A percentile compares a stretch with the other conserved stretches of the same genome.
phyloP scores from a whole-genome alignment of 208 protist species.

The Leishmania major region DNA sequence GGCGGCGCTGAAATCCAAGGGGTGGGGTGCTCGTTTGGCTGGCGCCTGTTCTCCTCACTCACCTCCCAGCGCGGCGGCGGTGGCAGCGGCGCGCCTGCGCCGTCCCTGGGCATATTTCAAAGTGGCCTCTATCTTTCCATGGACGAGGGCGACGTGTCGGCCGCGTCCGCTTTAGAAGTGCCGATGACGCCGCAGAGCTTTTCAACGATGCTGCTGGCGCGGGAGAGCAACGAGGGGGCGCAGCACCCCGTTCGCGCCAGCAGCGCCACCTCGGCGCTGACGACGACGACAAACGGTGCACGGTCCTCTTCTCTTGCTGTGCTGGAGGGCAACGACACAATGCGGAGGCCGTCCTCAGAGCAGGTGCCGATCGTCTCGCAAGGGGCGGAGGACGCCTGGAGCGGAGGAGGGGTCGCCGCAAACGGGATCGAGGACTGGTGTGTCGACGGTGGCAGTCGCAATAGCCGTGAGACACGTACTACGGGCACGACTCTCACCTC shows the following conservation, averaged over 20 bases:
- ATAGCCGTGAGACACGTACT: not conserved
- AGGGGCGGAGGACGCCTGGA: not conserved
- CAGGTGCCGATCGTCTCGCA: not conserved
- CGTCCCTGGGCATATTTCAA: slow-evolving; percentile 23
- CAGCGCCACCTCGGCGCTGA: not conserved
- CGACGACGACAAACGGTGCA: not conserved
- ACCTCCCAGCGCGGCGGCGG: not conserved
- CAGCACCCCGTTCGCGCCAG: not conserved
- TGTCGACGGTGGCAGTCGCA: slow-evolving; percentile 8
- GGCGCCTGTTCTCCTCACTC: slow-evolving; percentile 3
- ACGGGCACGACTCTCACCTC: not conserved
- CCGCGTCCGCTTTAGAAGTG: slow-evolving; percentile 26
- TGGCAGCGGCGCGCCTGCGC: not conserved
- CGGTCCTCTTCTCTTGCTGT: not conserved
- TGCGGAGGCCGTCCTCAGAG: not conserved
- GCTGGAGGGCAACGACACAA: not conserved
- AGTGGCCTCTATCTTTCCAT: slow-evolving; percentile 25
- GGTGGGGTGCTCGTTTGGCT: not conserved
- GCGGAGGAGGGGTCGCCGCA: not conserved
- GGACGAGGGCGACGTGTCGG: slow-evolving; percentile 27
- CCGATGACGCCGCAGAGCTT: slow-evolving; percentile 66
- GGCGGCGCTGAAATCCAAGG: not conserved
- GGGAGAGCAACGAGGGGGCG: slow-evolving; percentile 14
- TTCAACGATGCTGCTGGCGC: slow-evolving; percentile 31
- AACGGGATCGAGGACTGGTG: slow-evolving; percentile 7